Base-by-base conservation (phyloP, 1,139 yeast genomes). In the Suhomyces wounanorum region DNA sequence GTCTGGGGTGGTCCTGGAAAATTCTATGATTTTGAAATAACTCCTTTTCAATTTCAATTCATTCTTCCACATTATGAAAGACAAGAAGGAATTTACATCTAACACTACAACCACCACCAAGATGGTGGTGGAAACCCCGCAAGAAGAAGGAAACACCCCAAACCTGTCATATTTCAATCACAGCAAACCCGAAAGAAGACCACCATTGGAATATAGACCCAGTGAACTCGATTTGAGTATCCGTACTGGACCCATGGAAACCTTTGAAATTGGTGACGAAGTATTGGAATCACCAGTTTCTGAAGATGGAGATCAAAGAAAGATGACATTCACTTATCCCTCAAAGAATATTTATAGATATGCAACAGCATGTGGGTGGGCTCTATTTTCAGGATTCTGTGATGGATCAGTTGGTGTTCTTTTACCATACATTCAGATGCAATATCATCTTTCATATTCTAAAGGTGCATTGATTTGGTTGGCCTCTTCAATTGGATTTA, bases 321-420 rank as follows among this genome's bases (percentile, higher is more conserved):
- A 40, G 14, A 66, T 69, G 70, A 60, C 71, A 0, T 47, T 65
- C 43, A 47, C 52, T 6, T 70, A 76, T 51, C 82, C 84, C 0
- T 70, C 77, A 18, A 65, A 59, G 41, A 80, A 79, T 54, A 53
- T 58, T 28, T 72, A 70, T 66, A 66, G 85, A 50, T 64, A 78
- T 6, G 48, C 69, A 4, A 65, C 81, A 2, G 59, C 70, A 6
- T 68, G 77, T 44, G n/a, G 62, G 5, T 81, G 82, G 79, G 63
- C 67, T 2, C 56, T 65, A 42, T 52, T 59, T 23, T 52, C 51
- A 10, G 70, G 70, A 2, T 58, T 61, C 35, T 49, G 59, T 2
- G 82, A 77, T 54, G 78, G 78, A 47, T 75, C 76, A 1, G 72
- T 78, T 0, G 81, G 81, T 46, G 75, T 79, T 1, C 59, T 77